Percentiles rank a stretch among this genome's conserved stretches.
These are phyloP conservation scores for Hypoxylon sp. DNA, from an alignment of 2,329 filamentous ascomycete species.

Conservation along the genomic window DNA sequence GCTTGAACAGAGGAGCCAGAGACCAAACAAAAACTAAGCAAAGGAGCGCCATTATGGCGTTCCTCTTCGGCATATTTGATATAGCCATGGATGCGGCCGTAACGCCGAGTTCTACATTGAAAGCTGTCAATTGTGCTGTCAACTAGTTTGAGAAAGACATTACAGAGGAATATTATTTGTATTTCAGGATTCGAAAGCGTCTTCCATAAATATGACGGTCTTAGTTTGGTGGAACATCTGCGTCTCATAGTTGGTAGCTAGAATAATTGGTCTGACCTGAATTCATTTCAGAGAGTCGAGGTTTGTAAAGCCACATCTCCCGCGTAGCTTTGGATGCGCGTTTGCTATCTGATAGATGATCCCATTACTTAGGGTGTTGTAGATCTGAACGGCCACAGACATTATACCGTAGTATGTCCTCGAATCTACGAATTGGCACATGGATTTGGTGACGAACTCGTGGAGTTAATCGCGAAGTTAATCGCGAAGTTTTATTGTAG, in stretches of 20 bases:
- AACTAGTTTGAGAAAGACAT: background rate
- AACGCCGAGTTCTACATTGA: background rate
- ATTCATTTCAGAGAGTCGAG: background rate
- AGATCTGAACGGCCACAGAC: background rate
- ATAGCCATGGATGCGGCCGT: constrained; percentile 13
- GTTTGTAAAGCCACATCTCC: background rate
- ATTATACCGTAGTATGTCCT: background rate
- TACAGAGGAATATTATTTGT: background rate
- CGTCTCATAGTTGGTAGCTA: constrained; percentile 4
- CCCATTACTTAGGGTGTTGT: background rate
- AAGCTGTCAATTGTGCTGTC: background rate
- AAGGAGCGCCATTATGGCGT: constrained; percentile 15
- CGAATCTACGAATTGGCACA: background rate
- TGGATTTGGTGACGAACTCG: background rate
- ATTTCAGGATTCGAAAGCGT: background rate
- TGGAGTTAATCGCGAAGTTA: background rate
- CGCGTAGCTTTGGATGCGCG: background rate
- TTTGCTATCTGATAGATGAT: background rate
- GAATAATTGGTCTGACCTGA: background rate
- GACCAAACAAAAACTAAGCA: constrained; percentile 20
- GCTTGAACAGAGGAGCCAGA: constrained; percentile 3
- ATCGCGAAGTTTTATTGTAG: background rate
- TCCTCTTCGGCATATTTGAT: constrained; percentile 18
- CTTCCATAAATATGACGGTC: constrained; percentile 2
- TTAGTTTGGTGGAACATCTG: constrained; percentile 7